Evolutionary conservation across 805 yeast species (phyloP).

Genomic region (Limtongia smithiae): DNA sequence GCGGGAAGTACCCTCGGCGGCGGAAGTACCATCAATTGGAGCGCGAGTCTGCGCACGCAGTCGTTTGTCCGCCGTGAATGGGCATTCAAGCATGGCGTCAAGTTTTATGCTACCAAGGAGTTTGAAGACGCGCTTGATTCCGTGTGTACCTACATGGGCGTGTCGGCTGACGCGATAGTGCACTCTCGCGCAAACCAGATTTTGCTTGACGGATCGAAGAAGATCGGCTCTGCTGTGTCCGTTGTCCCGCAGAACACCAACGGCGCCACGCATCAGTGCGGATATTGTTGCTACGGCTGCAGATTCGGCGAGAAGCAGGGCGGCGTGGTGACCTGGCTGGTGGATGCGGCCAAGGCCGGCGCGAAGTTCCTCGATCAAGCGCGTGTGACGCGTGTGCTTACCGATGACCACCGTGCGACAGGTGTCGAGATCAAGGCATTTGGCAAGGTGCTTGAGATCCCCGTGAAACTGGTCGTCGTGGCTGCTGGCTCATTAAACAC

Average conservation of each 20-base stretch:
- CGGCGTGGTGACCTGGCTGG: constrained; percentile 49
- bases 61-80: constrained; percentile 51
- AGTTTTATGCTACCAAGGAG: constrained; percentile 44
- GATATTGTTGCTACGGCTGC: constrained; percentile 49
- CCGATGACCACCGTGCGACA: constrained; percentile 44
- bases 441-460: constrained; percentile 34
- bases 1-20: constrained; percentile 59
- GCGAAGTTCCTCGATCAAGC: constrained; percentile 47
- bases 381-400: constrained; percentile 41
- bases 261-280: constrained; percentile 45
- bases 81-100: constrained; percentile 44
- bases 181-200: constrained; percentile 48
- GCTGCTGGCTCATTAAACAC: constrained; percentile 50
- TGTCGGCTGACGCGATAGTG: constrained; percentile 38
- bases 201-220: constrained; percentile 45
- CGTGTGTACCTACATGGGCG: constrained; percentile 51
- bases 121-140: constrained; percentile 47
- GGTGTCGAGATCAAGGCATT: constrained; percentile 45
- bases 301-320: constrained; percentile 53
- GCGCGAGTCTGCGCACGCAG: constrained; percentile 50
- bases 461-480: constrained; percentile 46
- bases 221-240: constrained; percentile 45
- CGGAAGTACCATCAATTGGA: constrained; percentile 58
- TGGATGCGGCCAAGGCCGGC: constrained; percentile 47
- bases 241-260: constrained; percentile 48